Conservation (phyloP, 441 rosid genomes). For the Pelargonium australe region DNA sequence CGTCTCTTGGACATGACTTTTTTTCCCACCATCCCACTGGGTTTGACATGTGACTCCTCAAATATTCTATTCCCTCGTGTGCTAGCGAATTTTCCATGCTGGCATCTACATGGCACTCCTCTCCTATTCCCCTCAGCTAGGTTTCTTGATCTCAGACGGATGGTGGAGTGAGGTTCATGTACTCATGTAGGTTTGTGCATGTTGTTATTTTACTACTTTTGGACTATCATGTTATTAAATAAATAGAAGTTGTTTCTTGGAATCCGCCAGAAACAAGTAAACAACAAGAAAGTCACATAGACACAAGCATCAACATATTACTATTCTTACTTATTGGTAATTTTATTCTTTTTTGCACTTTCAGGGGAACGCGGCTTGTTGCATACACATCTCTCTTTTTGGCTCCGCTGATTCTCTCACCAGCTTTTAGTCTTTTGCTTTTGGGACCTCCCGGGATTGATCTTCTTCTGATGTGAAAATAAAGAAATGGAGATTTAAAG, state of each 20-base stretch:
- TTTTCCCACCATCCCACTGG: conserved; percentile 19
- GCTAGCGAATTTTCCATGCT: conserved; percentile 39
- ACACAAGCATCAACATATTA: not conserved
- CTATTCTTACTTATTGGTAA: not conserved
- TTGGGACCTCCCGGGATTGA: conserved; percentile 2
- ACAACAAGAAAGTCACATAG: not conserved
- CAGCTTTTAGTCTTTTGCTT: conserved; percentile 4
- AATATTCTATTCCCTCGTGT: conserved; percentile 18
- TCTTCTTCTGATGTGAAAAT: conserved; percentile 5
- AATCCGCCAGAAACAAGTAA: not conserved
- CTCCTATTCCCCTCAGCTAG: not conserved
- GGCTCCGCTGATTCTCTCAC: not conserved
- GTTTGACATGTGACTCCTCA: conserved; percentile 33
- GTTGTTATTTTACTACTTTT: not conserved
- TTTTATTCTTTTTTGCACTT: not conserved
- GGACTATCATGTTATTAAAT: conserved; percentile 21
- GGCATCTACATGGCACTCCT: conserved; percentile 24
- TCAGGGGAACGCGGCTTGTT: not conserved
- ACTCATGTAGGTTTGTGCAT: not conserved
- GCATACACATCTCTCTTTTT: not conserved
- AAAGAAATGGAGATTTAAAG: conserved; percentile 1
- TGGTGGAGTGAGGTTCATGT: conserved; percentile 2
- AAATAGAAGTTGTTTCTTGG: not conserved
- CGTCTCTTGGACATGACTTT: conserved; percentile 3
- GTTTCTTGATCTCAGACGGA: not conserved